phyloP scores from a whole-genome alignment of 371 early-diverging fungal genomes.

The Mortierella sp. region DNA sequence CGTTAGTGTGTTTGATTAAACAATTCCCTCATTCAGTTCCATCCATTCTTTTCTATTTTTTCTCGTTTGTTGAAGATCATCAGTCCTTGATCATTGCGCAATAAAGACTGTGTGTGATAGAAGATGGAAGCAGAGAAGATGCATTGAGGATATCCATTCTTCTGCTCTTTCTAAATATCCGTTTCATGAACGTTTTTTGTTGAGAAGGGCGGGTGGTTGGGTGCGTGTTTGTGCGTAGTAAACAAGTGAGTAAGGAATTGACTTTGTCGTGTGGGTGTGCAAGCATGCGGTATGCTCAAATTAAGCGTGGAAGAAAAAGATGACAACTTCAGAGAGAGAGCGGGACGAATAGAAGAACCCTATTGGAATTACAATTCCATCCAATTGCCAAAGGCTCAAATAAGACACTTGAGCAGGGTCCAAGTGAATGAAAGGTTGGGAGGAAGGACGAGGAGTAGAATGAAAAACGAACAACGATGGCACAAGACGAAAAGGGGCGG shows the following conservation, averaged over 20 bases:
- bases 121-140: no score
- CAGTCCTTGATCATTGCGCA: not conserved
- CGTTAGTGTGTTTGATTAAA: not conserved
- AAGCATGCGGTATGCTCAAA: slow-evolving; percentile 7
- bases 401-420: no score
- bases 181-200: no score
- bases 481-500: no score
- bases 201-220: no score
- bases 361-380: not conserved
- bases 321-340: not conserved
- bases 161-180: no score
- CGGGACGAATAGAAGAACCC: not conserved
- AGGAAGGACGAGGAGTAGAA: not conserved
- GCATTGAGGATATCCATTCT: no score
- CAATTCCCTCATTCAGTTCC: not conserved
- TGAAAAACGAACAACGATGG: not conserved
- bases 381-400: not conserved
- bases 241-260: not conserved
- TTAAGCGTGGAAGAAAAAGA: not conserved
- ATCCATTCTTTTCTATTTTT: not conserved
- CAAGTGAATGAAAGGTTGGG: not conserved
- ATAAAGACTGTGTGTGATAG: no score
- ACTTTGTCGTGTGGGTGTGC: not conserved
- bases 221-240: no score
- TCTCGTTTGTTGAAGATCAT: not conserved